Evolutionary conservation across 305 asterid species (phyloP), one percentile per base, ranked within the genome.

Genomic region (Plantago coronopus): DNA sequence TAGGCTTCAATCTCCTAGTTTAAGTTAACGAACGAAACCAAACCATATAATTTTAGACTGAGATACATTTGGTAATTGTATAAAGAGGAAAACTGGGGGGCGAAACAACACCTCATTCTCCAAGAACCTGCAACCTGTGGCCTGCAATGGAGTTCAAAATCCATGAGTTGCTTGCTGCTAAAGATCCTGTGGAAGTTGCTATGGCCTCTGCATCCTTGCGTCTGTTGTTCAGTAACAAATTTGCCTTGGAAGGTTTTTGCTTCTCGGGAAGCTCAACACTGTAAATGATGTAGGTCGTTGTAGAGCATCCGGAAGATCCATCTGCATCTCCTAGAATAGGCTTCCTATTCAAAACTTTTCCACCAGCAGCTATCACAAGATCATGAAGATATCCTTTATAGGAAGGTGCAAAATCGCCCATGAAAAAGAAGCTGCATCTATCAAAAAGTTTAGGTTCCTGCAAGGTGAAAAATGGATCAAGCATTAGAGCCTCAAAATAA

Each of bases 361-460:
- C 99, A 69, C 97, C 99, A 49, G 40, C 63, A 2, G 54, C 53
- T 16, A 23, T 59, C 59, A 87, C 88, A 14, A 93, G 95, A 74
- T 87, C 91, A 19, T 83, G 86, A 44, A 93, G 88, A 72, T 79
- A 87, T 40, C 86, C 89, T 70, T 74, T 85, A 78, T 85, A 89
- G 25, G 94, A 79, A 64, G 93, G 69, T 18, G 46, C 78, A 43
- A 89, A 89, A 64, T 82, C 88, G 7, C 88, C 87, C 78, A 71
- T 76, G 78, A 93, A 83, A 73, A 72, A 89, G 78, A 93, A 89
- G 21, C 71, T 51, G 79, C 22, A 76, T 54, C 88, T 91, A 64
- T 64, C 72, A 58, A 93, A 87, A 54, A 89, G 95, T 80, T 81
- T 93, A 17, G 95, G 86, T 75, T 78, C 76, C 99, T 93, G 91